Evolutionary conservation across 495 filamentous ascomycete genomes (phyloP).

Genomic region (Trypethelium eluteriae): DNA sequence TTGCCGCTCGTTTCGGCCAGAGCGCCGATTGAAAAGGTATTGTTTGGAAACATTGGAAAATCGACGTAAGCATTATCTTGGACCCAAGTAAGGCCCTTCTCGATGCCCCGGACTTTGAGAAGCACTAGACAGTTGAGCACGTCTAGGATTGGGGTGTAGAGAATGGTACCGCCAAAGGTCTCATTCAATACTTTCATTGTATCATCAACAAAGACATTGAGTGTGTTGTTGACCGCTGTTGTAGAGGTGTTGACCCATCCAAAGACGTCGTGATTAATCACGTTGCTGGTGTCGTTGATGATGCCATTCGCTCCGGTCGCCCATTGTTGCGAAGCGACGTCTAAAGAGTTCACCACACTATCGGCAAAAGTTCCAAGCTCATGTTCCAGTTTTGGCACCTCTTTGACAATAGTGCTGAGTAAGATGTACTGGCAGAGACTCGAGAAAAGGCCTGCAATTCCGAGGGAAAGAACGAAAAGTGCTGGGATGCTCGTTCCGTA

Average conservation of each 20-base stretch:
- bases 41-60: slow-evolving; percentile 67
- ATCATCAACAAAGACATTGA: slow-evolving; percentile 70
- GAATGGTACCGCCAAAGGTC: slow-evolving; percentile 73
- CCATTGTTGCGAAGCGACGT: slow-evolving; percentile 70
- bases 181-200: slow-evolving; percentile 62
- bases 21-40: slow-evolving; percentile 80
- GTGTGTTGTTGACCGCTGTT: slow-evolving; percentile 69
- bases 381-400: slow-evolving; percentile 64
- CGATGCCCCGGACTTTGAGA: slow-evolving; percentile 46
- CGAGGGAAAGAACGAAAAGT: slow-evolving; percentile 79
- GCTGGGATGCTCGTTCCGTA: slow-evolving; percentile 81
- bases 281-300: slow-evolving; percentile 56
- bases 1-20: slow-evolving; percentile 50
- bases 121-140: slow-evolving; percentile 45
- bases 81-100: slow-evolving; percentile 85
- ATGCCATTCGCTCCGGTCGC: slow-evolving; percentile 65
- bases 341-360: slow-evolving; percentile 63
- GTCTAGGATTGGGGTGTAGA: slow-evolving; percentile 62
- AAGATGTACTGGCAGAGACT: slow-evolving; percentile 82
- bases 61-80: slow-evolving; percentile 73
- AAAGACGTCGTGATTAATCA: slow-evolving; percentile 77
- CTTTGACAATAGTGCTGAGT: slow-evolving; percentile 60
- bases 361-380: slow-evolving; percentile 78
- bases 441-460: slow-evolving; percentile 72
- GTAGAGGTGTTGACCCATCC: slow-evolving; percentile 85